phyloP scores from a whole-genome alignment of 768 basidiomycete genomes.

The Astraeus odoratus region DNA sequence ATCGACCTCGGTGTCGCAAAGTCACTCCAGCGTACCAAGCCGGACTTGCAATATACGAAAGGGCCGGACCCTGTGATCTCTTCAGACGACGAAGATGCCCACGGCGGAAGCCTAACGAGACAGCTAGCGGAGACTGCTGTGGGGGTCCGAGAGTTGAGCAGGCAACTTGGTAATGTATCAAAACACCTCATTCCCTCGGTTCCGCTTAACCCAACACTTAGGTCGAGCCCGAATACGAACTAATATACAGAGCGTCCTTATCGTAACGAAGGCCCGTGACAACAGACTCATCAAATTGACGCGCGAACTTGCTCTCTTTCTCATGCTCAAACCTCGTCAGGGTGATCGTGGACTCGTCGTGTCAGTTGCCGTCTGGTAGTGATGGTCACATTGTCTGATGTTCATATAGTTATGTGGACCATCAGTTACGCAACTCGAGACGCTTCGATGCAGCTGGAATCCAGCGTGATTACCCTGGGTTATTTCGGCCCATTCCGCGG shows the following conservation, averaged over 20 bases:
- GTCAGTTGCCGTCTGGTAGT: constrained; percentile 37
- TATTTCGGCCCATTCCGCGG: constrained; percentile 74
- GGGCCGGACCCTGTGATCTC: constrained; percentile 12
- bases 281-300: constrained; percentile 95
- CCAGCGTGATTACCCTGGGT: constrained; percentile 75
- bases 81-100: constrained; percentile 57
- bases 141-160: constrained; percentile 97
- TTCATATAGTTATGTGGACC: constrained; percentile 77
- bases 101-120: constrained; percentile 73
- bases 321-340: constrained; percentile 80
- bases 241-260: constrained; percentile 87
- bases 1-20: constrained; percentile 44
- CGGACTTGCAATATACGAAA: constrained; percentile 14
- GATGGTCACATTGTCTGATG: constrained; percentile 10
- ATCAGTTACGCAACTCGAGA: constrained; percentile 80
- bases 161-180: constrained; percentile 74
- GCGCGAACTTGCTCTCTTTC: constrained; percentile 86
- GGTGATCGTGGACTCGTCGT: constrained; percentile 78
- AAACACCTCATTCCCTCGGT: constrained; percentile 1
- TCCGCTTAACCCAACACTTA: constrained; percentile 27
- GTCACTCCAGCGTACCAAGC: constrained; percentile 32
- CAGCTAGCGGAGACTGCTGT: constrained; percentile 96
- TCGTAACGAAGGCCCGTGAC: constrained; percentile 97
- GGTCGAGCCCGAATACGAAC: constrained; percentile 89
- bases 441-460: constrained; percentile 94